Conservation (phyloP, 176 grass and related monocot species). For the Juncus inflexus region DNA sequence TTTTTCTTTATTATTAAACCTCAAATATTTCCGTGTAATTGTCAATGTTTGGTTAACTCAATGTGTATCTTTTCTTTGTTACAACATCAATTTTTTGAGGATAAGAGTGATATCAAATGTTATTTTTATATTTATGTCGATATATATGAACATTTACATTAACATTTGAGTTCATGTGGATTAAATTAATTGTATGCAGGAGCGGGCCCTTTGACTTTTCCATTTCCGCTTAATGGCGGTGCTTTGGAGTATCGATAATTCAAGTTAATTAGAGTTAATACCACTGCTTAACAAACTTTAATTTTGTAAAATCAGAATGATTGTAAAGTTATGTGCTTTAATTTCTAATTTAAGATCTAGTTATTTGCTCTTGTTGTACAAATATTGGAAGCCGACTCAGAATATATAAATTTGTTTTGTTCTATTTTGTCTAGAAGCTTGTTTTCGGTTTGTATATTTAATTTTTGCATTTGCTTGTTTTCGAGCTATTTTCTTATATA, state of each 20-base stretch:
- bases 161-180: constrained; percentile 10
- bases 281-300: too few species aligned
- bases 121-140: too few species aligned
- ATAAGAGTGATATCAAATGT: background rate
- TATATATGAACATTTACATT: constrained; percentile 4
- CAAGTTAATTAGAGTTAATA: background rate
- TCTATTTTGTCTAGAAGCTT: too few species aligned
- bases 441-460: too few species aligned
- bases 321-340: too few species aligned
- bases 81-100: background rate
- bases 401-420: too few species aligned
- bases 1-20: background rate
- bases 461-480: too few species aligned
- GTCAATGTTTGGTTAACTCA: background rate
- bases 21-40: background rate
- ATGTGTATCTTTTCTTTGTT: constrained; percentile 9
- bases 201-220: constrained; percentile 66
- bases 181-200: constrained; percentile 25
- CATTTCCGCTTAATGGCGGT: constrained; percentile 54
- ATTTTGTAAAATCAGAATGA: too few species aligned
- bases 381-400: too few species aligned
- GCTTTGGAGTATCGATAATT: constrained; percentile 57
- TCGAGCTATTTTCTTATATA: too few species aligned
- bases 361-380: too few species aligned
- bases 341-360: too few species aligned